Evolutionary conservation across 2,329 filamentous ascomycete genomes (phyloP).

Genomic region (Paracoccidioides lutzii): DNA sequence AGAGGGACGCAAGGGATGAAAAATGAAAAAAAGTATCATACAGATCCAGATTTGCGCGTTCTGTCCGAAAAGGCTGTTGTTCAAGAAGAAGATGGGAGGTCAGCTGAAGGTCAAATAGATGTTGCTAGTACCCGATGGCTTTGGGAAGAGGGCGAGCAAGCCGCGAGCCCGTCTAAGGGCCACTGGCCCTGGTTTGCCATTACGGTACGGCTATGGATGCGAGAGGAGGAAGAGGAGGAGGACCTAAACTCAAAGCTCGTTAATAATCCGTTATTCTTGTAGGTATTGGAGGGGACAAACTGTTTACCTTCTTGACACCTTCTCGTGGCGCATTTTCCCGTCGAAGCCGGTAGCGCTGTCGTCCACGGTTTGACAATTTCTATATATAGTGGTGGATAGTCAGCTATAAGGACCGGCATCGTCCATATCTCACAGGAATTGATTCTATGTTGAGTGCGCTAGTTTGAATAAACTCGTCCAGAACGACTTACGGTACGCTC

Average conservation of each 20-base stretch:
- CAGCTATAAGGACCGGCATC: neutral
- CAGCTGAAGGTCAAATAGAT: slow-evolving; percentile 30
- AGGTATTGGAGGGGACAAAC: slow-evolving; percentile 3
- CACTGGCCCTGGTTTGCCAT: slow-evolving; percentile 20
- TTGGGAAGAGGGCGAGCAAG: neutral
- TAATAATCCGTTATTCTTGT: slow-evolving; percentile 10
- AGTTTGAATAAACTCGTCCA: neutral
- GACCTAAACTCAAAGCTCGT: slow-evolving; percentile 21
- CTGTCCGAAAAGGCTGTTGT: slow-evolving; percentile 34
- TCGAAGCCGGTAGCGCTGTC: slow-evolving; percentile 25
- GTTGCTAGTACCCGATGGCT: slow-evolving; percentile 12
- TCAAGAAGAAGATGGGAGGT: slow-evolving; percentile 25
- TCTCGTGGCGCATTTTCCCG: slow-evolving; percentile 55
- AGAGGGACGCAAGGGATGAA: neutral
- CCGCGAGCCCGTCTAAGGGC: neutral
- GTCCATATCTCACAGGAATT: neutral
- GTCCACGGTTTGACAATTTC: slow-evolving; percentile 20
- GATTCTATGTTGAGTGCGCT: neutral
- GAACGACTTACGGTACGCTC: slow-evolving; percentile 42
- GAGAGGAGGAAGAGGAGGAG: slow-evolving; percentile 33
- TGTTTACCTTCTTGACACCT: slow-evolving; percentile 73
- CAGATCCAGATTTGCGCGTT: slow-evolving; percentile 35
- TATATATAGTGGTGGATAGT: neutral
- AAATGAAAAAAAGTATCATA: slow-evolving; percentile 15
- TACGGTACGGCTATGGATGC: slow-evolving; percentile 24